Evolutionary conservation across 306 rosid genomes (phyloP).

Genomic region (Lotus japonicus): DNA sequence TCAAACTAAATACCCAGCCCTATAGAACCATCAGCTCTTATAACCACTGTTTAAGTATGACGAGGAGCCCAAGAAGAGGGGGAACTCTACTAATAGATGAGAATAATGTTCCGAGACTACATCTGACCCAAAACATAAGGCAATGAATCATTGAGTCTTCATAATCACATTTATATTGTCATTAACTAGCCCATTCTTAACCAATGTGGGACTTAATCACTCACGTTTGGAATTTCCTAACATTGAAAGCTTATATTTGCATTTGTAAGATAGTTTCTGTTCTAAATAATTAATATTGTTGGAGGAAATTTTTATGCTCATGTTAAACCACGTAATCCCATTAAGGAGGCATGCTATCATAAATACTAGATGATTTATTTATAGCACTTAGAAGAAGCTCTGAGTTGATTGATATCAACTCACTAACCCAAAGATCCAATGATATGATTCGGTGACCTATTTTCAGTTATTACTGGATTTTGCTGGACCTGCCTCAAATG

Average conservation of each 20-base stretch:
- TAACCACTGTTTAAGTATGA: no score
- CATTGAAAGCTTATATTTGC: conserved; percentile 8
- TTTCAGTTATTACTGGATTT: conserved; percentile 61
- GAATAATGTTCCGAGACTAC: no score
- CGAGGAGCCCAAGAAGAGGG: no score
- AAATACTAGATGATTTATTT: conserved; percentile 5
- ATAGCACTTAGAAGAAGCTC: background rate
- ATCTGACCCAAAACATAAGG: no score
- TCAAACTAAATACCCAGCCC: no score
- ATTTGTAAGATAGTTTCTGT: background rate
- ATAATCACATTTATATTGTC: no score
- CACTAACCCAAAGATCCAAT: conserved; percentile 3
- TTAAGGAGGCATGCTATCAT: background rate
- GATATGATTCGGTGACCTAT: conserved; percentile 16
- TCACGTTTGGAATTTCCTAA: background rate
- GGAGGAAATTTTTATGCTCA: background rate
- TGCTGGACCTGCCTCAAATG: conserved; percentile 93
- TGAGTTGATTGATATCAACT: background rate
- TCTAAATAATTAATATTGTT: background rate
- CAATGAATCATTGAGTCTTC: no score
- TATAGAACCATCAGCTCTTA: no score
- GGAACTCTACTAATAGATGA: no score
- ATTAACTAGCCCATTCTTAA: no score
- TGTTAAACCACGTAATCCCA: conserved; percentile 5
- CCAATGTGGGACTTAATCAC: no score